These are phyloP conservation scores for Cicer bijugum DNA, from an alignment of 306 rosid genomes.

Conservation along the genomic window DNA sequence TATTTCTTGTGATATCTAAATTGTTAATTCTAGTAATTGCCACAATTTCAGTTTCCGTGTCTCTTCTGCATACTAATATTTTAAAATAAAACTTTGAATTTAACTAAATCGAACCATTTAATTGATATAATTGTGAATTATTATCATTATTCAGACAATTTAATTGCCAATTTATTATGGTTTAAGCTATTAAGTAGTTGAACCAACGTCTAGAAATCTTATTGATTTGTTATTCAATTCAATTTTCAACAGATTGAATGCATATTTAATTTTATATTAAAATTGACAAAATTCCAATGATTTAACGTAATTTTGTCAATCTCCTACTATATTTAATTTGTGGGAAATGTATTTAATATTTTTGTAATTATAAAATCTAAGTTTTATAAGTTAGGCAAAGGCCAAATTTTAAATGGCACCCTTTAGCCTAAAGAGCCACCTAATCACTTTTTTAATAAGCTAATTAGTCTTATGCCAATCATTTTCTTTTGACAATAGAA, in stretches of 20 bases:
- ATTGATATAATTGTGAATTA: no score
- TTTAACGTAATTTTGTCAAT: no score
- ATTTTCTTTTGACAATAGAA: slow-evolving; percentile 45
- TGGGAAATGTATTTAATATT: slow-evolving; percentile 29
- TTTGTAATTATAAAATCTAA: slow-evolving; percentile 2
- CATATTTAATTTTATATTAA: no score
- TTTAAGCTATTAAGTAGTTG: no score
- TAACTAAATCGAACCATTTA: no score
- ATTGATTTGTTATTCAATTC: no score
- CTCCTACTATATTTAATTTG: not conserved
- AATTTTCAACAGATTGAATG: no score
- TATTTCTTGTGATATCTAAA: slow-evolving; percentile 37
- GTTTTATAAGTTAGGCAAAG: slow-evolving; percentile 42
- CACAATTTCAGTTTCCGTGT: slow-evolving; percentile 39
- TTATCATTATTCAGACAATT: no score
- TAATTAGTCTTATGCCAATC: slow-evolving; percentile 33
- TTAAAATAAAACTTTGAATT: no score
- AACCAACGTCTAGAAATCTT: no score
- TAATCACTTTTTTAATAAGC: slow-evolving; percentile 37
- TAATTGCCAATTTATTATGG: no score
- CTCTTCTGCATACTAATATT: slow-evolving; percentile 14
- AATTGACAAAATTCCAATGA: no score
- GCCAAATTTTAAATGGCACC: slow-evolving; percentile 47
- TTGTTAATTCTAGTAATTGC: not conserved
- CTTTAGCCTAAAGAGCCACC: slow-evolving; percentile 41